Percentiles rank a stretch among this genome's conserved stretches.
phyloP scores from a whole-genome alignment of 768 basidiomycete species.

The Solioccasus polychromus region DNA sequence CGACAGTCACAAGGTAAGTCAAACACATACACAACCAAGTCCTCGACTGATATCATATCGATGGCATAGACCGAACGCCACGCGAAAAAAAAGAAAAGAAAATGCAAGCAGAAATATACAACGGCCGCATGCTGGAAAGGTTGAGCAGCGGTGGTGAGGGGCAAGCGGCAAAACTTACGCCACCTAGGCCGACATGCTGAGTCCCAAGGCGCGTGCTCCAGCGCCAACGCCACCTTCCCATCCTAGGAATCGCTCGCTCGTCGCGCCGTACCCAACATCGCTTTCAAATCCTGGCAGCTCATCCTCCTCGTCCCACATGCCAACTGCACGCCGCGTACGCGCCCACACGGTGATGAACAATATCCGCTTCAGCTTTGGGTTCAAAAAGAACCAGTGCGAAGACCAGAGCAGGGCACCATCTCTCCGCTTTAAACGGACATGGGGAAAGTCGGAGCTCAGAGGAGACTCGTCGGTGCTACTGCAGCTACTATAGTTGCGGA shows the following conservation, averaged over 20 bases:
- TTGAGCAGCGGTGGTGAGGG: conserved; percentile 16
- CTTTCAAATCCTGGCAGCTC: conserved; percentile 33
- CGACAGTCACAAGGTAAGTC: conserved; percentile 19
- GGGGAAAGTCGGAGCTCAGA: conserved; percentile 37
- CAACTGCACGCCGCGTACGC: conserved; percentile 57
- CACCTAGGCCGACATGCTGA: conserved; percentile 37
- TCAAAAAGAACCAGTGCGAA: conserved; percentile 96
- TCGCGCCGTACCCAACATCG: conserved; percentile 34
- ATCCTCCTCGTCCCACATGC: conserved; percentile 52
- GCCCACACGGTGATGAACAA: conserved; percentile 94
- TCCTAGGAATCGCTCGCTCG: conserved; percentile 63
- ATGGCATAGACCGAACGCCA: conserved; percentile 13
- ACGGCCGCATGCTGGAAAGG: conserved; percentile 4
- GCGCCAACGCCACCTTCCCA: conserved; percentile 80
- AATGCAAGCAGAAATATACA: no score
- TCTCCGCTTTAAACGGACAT: conserved; percentile 50
- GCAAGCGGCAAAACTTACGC: conserved; percentile 23
- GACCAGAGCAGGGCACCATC: conserved; percentile 90
- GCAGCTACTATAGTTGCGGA: conserved; percentile 34
- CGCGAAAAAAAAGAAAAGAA: not conserved
- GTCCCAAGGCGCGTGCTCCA: conserved; percentile 79
- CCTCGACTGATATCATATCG: conserved; percentile 20
- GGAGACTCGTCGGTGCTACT: conserved; percentile 34
- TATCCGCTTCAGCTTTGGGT: conserved; percentile 88
- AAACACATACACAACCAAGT: conserved; percentile 6